Conservation (phyloP, 495 filamentous ascomycete genomes). For the Aspergillus leporis region DNA sequence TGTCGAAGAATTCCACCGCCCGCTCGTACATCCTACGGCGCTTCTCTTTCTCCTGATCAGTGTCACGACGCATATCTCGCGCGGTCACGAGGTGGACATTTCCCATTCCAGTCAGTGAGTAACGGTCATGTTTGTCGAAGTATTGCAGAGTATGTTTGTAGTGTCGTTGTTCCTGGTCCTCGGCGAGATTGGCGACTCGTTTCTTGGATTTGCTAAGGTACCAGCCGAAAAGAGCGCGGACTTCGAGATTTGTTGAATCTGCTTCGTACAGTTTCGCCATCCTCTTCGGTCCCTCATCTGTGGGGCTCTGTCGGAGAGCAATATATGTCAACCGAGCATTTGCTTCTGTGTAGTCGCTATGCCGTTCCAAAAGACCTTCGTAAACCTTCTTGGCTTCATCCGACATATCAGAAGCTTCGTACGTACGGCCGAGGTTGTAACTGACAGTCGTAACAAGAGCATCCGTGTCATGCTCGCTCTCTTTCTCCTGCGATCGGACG, state of each 20-base stretch:
- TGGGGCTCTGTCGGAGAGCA: slow-evolving; percentile 76
- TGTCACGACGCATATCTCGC: slow-evolving; percentile 89
- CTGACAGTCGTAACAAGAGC: slow-evolving; percentile 90
- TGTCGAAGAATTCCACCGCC: slow-evolving; percentile 98
- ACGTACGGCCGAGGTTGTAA: slow-evolving; percentile 95
- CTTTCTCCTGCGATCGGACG: slow-evolving; percentile 65
- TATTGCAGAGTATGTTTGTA: slow-evolving; percentile 95
- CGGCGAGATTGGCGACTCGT: slow-evolving; percentile 72
- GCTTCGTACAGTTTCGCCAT: slow-evolving; percentile 79
- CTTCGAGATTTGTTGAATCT: slow-evolving; percentile 80
- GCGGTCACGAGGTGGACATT: slow-evolving; percentile 85
- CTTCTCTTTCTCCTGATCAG: slow-evolving; percentile 86
- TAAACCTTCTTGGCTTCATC: slow-evolving; percentile 88
- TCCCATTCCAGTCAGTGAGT: slow-evolving; percentile 93
- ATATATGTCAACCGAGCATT: slow-evolving; percentile 86
- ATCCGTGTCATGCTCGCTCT: slow-evolving; percentile 70
- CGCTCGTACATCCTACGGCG: slow-evolving; percentile 81
- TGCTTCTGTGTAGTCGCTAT: slow-evolving; percentile 90
- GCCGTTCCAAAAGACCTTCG: slow-evolving; percentile 75
- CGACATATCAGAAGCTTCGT: slow-evolving; percentile 77
- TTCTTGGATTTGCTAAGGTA: slow-evolving; percentile 85
- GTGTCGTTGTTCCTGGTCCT: slow-evolving; percentile 88
- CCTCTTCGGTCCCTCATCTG: slow-evolving; percentile 80
- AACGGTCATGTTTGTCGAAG: slow-evolving; percentile 94
- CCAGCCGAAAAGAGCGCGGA: slow-evolving; percentile 91